These are phyloP conservation scores for Dichotomopilus funicola DNA, from an alignment of 2,329 filamentous ascomycete genomes.

Conservation along the genomic window DNA sequence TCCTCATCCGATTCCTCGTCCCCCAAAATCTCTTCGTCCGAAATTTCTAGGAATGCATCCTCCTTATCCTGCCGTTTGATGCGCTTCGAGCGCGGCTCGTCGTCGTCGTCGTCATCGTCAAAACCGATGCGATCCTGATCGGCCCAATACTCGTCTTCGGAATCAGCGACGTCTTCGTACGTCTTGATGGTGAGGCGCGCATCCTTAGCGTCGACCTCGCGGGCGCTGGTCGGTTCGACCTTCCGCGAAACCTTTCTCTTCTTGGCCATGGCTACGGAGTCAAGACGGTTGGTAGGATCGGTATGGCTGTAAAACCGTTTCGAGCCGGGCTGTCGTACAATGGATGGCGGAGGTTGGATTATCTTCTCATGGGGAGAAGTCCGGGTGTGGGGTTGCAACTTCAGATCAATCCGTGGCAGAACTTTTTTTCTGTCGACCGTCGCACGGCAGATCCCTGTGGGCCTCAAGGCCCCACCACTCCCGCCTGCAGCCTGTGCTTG, in stretches of 20 bases:
- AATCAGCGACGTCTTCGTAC: slow-evolving; percentile 83
- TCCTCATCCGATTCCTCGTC: slow-evolving; percentile 24
- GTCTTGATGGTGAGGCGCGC: slow-evolving; percentile 57
- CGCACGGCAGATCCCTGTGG: too few species aligned
- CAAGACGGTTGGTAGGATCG: background rate
- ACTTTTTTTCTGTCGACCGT: slow-evolving; percentile 16
- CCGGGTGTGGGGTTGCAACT: too few species aligned
- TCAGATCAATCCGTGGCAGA: slow-evolving; percentile 7
- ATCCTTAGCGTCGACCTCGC: slow-evolving; percentile 49
- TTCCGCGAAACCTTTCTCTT: slow-evolving; percentile 63
- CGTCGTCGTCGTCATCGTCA: slow-evolving; percentile 42
- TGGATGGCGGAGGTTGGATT: background rate
- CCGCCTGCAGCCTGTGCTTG: slow-evolving; percentile 1
- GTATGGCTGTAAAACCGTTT: too few species aligned
- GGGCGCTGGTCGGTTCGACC: slow-evolving; percentile 42
- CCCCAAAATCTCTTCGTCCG: slow-evolving; percentile 52
- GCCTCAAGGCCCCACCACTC: slow-evolving; percentile 5
- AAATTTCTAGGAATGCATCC: slow-evolving; percentile 51
- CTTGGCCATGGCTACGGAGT: slow-evolving; percentile 45
- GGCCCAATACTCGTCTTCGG: slow-evolving; percentile 87
- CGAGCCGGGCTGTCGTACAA: too few species aligned
- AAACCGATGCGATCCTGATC: slow-evolving; percentile 81
- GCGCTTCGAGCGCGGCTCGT: slow-evolving; percentile 76
- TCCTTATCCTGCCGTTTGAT: slow-evolving; percentile 65
- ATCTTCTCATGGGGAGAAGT: background rate